phyloP scores from a whole-genome alignment of 2,329 filamentous ascomycete species.

The Monosporascus sp. region DNA sequence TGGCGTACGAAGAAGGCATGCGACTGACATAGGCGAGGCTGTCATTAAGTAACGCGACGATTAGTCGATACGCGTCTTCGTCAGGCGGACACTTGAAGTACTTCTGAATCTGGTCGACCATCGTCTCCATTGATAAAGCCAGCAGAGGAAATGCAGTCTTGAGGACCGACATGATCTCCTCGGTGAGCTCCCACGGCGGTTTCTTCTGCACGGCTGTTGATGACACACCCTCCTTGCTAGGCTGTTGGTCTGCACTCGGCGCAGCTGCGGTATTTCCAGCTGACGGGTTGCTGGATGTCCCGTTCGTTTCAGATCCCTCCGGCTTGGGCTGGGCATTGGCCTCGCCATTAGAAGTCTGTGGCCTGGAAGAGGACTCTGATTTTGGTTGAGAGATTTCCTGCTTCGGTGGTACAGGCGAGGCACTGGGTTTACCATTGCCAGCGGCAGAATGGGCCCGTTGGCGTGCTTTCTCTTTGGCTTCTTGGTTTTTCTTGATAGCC shows the following conservation, averaged over 20 bases:
- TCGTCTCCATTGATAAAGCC: constrained; percentile 97
- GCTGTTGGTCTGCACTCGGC: constrained; percentile 19
- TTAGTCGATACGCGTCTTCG: constrained; percentile 94
- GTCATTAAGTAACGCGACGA: constrained; percentile 96
- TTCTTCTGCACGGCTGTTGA: constrained; percentile 50
- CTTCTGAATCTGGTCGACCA: constrained; percentile 98
- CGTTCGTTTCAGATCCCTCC: constrained; percentile 35
- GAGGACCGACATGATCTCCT: constrained; percentile 90
- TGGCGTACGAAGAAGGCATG: constrained; percentile 79
- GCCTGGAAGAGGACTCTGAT: constrained; percentile 38
- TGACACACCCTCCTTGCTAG: constrained; percentile 23
- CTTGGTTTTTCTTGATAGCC: constrained; percentile 84
- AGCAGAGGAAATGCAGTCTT: constrained; percentile 97
- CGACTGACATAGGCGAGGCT: constrained; percentile 88
- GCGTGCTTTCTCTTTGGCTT: constrained; percentile 62
- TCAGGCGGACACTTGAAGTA: constrained; percentile 99
- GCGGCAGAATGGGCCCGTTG: constrained; percentile 43
- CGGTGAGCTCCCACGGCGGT: constrained; percentile 92
- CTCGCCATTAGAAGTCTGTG: constrained; percentile 47
- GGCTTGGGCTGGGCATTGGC: constrained; percentile 38
- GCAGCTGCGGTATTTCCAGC: constrained; percentile 16
- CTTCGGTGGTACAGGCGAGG: constrained; percentile 48
- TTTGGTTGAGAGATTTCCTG: constrained; percentile 44
- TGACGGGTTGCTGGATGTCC: constrained; percentile 15
- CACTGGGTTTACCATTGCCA: constrained; percentile 39